A percentile compares a stretch with the other conserved stretches of the same genome.
Conservation (phyloP, 1,284 basidiomycete genomes). For the Naganishia sp. region DNA sequence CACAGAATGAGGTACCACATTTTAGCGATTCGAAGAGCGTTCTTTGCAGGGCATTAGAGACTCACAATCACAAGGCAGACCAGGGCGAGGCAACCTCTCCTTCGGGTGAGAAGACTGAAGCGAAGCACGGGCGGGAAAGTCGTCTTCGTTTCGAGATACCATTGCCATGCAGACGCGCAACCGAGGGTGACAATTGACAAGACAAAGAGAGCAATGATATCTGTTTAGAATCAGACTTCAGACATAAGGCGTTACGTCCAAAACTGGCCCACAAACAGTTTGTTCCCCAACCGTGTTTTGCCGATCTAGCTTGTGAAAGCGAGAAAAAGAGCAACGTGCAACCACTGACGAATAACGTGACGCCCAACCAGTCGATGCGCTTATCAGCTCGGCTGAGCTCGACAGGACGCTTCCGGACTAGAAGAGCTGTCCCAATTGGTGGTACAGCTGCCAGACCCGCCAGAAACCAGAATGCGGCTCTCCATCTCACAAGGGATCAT, state of each 20-base stretch:
- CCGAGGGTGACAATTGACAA: neutral
- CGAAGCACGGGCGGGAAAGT: constrained; percentile 8
- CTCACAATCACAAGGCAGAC: constrained; percentile 3
- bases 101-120: neutral
- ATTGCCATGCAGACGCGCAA: neutral
- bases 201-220: constrained; percentile 1
- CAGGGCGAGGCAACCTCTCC: neutral
- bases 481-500: neutral
- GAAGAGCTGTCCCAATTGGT: neutral
- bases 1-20: neutral
- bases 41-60: neutral
- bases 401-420: constrained; percentile 5
- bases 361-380: constrained; percentile 9
- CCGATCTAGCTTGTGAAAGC: constrained; percentile 2
- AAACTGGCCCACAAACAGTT: neutral
- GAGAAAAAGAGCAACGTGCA: constrained; percentile 1
- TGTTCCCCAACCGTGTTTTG: constrained; percentile 7
- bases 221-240: neutral
- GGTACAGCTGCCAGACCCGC: neutral
- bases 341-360: neutral
- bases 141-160: constrained; percentile 6
- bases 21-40: neutral
- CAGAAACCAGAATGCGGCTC: constrained; percentile 7
- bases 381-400: neutral
- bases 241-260: too few relatives aligned